Conservation (phyloP, 176 grass and related monocot genomes). For the Carex scoparia region DNA sequence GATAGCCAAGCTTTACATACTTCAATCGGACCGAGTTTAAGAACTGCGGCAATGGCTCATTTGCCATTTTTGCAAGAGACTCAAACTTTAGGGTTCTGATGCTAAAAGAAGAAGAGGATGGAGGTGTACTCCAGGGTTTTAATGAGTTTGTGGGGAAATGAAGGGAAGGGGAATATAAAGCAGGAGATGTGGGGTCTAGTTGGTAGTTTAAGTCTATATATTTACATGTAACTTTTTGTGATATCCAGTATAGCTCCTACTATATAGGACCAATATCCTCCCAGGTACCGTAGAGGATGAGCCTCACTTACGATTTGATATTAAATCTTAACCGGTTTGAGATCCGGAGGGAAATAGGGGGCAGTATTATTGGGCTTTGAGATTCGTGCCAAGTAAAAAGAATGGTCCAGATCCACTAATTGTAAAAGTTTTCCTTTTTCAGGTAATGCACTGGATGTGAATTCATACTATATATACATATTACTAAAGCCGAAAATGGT, state of each 20-base stretch:
- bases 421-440: no score
- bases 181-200: neutral
- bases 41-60: constrained; percentile 12
- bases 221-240: neutral
- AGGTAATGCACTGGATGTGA: no score
- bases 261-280: no score
- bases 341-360: no score
- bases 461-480: no score
- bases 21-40: constrained; percentile 15
- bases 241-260: neutral
- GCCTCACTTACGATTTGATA: no score
- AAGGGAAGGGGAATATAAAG: constrained; percentile 4
- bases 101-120: neutral
- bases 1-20: constrained; percentile 44
- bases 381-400: no score
- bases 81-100: neutral
- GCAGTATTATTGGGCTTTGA: no score
- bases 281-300: no score
- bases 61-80: constrained; percentile 16
- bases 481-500: neutral
- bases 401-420: no score
- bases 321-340: no score
- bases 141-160: neutral
- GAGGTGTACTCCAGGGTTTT: neutral
- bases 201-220: neutral